Percentiles rank a stretch among this genome's conserved stretches.
Evolutionary conservation across 352 stramenopile species (phyloP).

Genomic region (Phytopythium ostracodes): DNA sequence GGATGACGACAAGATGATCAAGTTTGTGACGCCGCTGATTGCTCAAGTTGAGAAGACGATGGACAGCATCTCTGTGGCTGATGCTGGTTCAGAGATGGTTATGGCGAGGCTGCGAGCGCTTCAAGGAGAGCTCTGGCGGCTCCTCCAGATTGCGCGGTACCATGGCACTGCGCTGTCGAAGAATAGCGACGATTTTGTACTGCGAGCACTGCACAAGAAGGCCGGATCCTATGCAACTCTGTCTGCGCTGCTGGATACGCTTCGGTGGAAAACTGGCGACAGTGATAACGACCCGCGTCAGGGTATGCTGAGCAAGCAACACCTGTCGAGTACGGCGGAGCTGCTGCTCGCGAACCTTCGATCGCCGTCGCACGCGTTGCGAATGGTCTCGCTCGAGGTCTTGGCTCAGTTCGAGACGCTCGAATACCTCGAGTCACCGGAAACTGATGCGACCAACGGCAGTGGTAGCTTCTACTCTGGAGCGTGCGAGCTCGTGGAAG

Average conservation of each 20-base stretch:
- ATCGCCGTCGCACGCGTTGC: conserved; percentile 59
- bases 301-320: conserved; percentile 33
- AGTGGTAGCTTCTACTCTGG: conserved; percentile 26
- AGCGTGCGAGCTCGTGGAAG: conserved; percentile 61
- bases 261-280: conserved; percentile 53
- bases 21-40: conserved; percentile 44
- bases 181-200: conserved; percentile 23
- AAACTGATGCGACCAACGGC: conserved; percentile 16
- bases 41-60: conserved; percentile 26
- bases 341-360: conserved; percentile 59
- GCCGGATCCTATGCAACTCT: conserved; percentile 56
- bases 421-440: conserved; percentile 42
- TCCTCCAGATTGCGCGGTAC: conserved; percentile 51
- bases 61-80: neutral
- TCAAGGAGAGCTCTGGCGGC: conserved; percentile 64
- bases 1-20: conserved; percentile 28
- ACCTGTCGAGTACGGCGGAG: conserved; percentile 27
- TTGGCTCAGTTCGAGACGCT: conserved; percentile 46
- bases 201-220: conserved; percentile 33
- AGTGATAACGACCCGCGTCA: conserved; percentile 19
- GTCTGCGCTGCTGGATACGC: conserved; percentile 49
- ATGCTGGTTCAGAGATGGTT: neutral
- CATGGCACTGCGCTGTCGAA: conserved; percentile 17
- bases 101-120: conserved; percentile 21
- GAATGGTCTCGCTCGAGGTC: conserved; percentile 67